Base-by-base conservation (phyloP, 441 rosid species). In the Manihot esculenta region DNA sequence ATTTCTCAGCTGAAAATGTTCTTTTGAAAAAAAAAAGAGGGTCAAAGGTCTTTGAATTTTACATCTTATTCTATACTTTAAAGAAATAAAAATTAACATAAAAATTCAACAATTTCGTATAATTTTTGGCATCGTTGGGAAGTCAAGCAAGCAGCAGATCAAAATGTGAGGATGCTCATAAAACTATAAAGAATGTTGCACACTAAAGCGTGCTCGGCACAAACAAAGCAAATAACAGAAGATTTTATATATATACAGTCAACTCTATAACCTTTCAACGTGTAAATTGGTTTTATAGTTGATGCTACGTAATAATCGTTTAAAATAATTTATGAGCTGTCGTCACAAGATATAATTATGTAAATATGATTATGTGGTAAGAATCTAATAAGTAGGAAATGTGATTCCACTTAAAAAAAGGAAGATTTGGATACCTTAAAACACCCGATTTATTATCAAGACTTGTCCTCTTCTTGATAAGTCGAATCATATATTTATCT, bases 21-120 rank as follows among this genome's bases (percentile, higher is more conserved):
- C 8, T 5, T 38, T 38, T 38, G 7, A 5, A 38, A 38, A 38
- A 38, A 5, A 38, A 38, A 30, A 47, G 11, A 26, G 51, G 2
- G 69, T 79, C 77, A 55, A 56, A 50, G 9, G 64, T 55, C 47
- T 33, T 54, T 47, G 35, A 20, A 30, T 71, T 61, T 64, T 56
- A 58, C 69, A 68, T 49, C 57, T 54, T 14, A 57, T 21, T 33
- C 5, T 41, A 56, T 24, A 48, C 51, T 53, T 14, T 9, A 6
- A 14, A 27, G n/a, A 30, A 27, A 18, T 61, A 7, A 2, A 35
- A 18, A 18, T 4, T 26, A 38, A 38, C 7, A 7, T 38, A 38
- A 38, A 38, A 38, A 58, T 70, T 69, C 77, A 62, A 47, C 53
- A 21, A 24, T 38, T 27, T 23, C 33, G 26, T 23, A 44, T 49